These are phyloP conservation scores for Fonsecaea pedrosoi DNA, from an alignment of 2,329 filamentous ascomycete species.

Conservation along the genomic window DNA sequence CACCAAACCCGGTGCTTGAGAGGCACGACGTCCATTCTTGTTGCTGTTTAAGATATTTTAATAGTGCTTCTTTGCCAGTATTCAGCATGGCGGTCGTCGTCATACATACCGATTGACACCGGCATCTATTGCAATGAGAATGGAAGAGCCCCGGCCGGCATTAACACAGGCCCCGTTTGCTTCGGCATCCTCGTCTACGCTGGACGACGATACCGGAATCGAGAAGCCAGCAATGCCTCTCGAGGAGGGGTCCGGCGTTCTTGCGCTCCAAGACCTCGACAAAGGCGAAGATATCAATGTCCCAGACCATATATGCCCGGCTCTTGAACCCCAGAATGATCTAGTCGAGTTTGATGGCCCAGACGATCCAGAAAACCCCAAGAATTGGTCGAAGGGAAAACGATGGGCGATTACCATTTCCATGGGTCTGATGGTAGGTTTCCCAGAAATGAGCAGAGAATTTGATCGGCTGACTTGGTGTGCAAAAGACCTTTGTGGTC, in stretches of 20 bases:
- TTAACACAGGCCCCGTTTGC: slow-evolving; percentile 8
- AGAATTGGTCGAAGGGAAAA: slow-evolving; percentile 41
- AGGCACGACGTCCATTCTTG: background rate
- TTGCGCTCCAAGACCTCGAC: slow-evolving; percentile 9
- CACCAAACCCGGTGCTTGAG: background rate
- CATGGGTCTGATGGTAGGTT: slow-evolving; percentile 46
- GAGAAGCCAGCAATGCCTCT: slow-evolving; percentile 14
- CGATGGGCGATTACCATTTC: slow-evolving; percentile 55
- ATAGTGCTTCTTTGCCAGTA: background rate
- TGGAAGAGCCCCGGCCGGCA: slow-evolving; percentile 5
- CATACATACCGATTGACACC: background rate
- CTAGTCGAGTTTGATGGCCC: slow-evolving; percentile 41
- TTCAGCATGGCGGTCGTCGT: slow-evolving; percentile 3
- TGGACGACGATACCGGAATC: slow-evolving; percentile 12
- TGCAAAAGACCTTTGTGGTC: slow-evolving; percentile 49
- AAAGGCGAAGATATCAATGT: background rate
- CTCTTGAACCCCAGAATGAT: slow-evolving; percentile 5
- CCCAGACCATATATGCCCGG: background rate
- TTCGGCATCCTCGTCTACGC: slow-evolving; percentile 22
- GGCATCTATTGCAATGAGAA: background rate
- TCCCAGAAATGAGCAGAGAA: background rate
- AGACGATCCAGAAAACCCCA: slow-evolving; percentile 41
- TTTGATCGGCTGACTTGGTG: background rate
- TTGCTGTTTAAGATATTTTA: background rate
- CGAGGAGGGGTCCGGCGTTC: background rate